A percentile compares a stretch with the other conserved stretches of the same genome.
These are phyloP conservation scores for Agrocybe chaxingu DNA, from an alignment of 768 basidiomycete genomes.

Conservation along the genomic window DNA sequence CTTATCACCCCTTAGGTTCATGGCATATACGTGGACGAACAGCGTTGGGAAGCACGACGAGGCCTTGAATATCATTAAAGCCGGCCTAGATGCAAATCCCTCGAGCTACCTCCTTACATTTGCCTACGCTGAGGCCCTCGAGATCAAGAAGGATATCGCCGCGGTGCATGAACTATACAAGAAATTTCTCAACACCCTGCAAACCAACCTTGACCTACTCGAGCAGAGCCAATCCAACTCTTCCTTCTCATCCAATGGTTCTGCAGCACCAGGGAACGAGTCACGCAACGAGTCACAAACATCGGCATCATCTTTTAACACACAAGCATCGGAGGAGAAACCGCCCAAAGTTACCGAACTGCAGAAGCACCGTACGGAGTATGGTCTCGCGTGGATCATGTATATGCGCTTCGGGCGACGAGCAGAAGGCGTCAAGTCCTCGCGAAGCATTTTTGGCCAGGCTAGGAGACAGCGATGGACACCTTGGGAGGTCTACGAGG, in stretches of 20 bases:
- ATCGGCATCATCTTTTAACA: constrained; percentile 36
- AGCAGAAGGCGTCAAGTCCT: constrained; percentile 81
- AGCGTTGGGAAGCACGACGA: constrained; percentile 78
- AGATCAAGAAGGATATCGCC: constrained; percentile 51
- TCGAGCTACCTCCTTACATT: constrained; percentile 86
- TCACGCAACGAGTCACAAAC: constrained; percentile 26
- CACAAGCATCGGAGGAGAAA: constrained; percentile 52
- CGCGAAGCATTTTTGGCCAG: constrained; percentile 74
- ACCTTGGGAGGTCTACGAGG: constrained; percentile 93
- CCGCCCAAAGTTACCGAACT: constrained; percentile 52
- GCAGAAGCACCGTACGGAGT: constrained; percentile 61
- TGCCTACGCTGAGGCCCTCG: constrained; percentile 76
- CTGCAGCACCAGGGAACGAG: background rate
- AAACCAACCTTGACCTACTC: constrained; percentile 57
- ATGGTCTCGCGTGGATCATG: constrained; percentile 78
- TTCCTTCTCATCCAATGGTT: constrained; percentile 2
- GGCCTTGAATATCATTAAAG: constrained; percentile 72
- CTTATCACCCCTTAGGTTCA: constrained; percentile 59
- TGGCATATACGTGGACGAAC: constrained; percentile 84
- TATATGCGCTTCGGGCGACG: constrained; percentile 92
- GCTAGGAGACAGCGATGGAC: constrained; percentile 74
- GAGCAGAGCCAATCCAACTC: constrained; percentile 30
- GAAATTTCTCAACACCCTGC: constrained; percentile 65
- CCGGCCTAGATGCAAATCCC: constrained; percentile 87
- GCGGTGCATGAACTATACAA: constrained; percentile 75